Conservation (phyloP, 2,329 filamentous ascomycete genomes). For the Atkinsonella texensis region DNA sequence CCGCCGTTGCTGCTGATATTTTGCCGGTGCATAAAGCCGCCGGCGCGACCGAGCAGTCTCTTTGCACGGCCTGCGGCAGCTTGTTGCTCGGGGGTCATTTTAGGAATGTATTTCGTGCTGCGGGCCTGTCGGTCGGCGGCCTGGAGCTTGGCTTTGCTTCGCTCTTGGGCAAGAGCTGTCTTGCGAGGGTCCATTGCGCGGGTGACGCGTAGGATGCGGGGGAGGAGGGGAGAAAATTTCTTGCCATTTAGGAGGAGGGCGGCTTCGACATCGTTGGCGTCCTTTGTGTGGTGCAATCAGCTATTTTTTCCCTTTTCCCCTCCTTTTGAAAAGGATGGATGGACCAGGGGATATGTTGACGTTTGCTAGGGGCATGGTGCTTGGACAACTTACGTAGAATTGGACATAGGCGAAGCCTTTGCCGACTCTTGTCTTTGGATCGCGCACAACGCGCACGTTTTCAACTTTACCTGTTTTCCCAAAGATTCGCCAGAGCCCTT, state of each 20-base stretch:
- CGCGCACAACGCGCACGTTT: conserved; percentile 83
- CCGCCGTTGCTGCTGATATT: conserved; percentile 13
- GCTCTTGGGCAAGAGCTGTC: conserved; percentile 35
- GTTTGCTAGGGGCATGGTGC: background rate
- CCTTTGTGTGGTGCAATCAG: conserved; percentile 26
- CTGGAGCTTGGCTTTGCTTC: conserved; percentile 19
- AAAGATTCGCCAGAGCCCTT: conserved; percentile 82
- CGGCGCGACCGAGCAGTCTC: conserved; percentile 61
- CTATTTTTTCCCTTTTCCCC: background rate
- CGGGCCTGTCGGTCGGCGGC: conserved; percentile 25
- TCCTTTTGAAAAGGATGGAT: background rate
- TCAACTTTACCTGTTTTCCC: conserved; percentile 68
- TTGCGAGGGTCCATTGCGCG: conserved; percentile 67
- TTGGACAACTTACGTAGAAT: conserved; percentile 50
- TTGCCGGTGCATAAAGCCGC: conserved; percentile 37
- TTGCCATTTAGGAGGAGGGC: conserved; percentile 81
- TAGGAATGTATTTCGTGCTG: conserved; percentile 51
- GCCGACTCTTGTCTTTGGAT: conserved; percentile 80
- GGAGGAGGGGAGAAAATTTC: conserved; percentile 90
- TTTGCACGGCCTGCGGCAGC: conserved; percentile 61
- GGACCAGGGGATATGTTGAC: background rate
- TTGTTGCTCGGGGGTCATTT: conserved; percentile 56
- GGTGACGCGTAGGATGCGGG: conserved; percentile 71
- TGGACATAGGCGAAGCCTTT: conserved; percentile 98
- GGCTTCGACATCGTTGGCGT: conserved; percentile 80